These are phyloP conservation scores for Podaxis pistillaris DNA, from an alignment of 768 basidiomycete genomes.

Conservation along the genomic window DNA sequence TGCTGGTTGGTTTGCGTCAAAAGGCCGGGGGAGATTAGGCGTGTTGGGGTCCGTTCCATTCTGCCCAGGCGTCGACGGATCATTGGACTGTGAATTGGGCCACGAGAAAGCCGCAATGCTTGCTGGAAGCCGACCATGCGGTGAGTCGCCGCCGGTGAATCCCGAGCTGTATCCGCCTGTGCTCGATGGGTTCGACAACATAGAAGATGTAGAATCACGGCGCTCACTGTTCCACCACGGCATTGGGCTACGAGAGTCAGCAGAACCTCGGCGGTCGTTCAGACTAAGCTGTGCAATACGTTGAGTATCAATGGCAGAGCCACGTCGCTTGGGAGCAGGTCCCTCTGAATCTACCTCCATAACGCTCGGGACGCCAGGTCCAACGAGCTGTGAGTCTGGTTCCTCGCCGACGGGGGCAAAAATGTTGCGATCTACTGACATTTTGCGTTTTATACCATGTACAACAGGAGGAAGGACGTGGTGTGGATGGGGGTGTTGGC, in stretches of 20 bases:
- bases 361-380: slow-evolving; percentile 62
- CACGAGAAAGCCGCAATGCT: slow-evolving; percentile 73
- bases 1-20: slow-evolving; percentile 47
- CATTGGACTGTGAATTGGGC: slow-evolving; percentile 44
- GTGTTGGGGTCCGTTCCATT: slow-evolving; percentile 45
- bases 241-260: slow-evolving; percentile 55
- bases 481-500: slow-evolving; percentile 44
- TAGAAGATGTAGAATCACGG: slow-evolving; percentile 71
- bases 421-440: slow-evolving; percentile 63
- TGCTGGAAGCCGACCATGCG: slow-evolving; percentile 56
- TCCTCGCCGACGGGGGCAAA: slow-evolving; percentile 59
- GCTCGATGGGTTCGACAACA: slow-evolving; percentile 61
- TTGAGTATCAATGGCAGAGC: slow-evolving; percentile 79
- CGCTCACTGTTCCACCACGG: slow-evolving; percentile 61
- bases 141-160: slow-evolving; percentile 56
- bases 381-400: slow-evolving; percentile 63
- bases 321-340: slow-evolving; percentile 79
- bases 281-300: slow-evolving; percentile 73
- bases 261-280: slow-evolving; percentile 76
- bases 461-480: slow-evolving; percentile 34
- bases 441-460: slow-evolving; percentile 80
- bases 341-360: slow-evolving; percentile 59
- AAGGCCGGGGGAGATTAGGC: slow-evolving; percentile 33
- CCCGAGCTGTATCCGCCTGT: slow-evolving; percentile 52
- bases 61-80: slow-evolving; percentile 36